Evolutionary conservation across 495 filamentous ascomycete species (phyloP), one percentile per base, ranked within the genome.

Genomic region (Aspergillus nanangensis): DNA sequence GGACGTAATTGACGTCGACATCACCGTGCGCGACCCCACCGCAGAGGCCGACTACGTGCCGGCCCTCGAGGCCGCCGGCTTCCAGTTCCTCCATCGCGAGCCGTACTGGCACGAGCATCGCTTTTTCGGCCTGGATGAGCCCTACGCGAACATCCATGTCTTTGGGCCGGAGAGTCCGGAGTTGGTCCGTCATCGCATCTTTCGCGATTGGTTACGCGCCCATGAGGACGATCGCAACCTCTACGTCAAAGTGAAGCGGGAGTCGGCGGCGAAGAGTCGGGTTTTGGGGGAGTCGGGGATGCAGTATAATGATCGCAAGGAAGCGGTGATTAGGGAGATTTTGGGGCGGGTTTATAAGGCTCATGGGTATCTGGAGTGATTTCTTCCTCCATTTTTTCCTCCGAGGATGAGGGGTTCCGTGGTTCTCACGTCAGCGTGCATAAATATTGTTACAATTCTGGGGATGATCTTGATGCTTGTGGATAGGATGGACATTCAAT

Each of bases 1-100:
- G 50, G 63, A 63, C 42, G 48, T 76, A 21, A 67, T 78, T 22
- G 74, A 78, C 43, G 55, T 79, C 22, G 74, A 79, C 48, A 53
- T 79, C n/a, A 52, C 67, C 19, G 49, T 77, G 15, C 45, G 42
- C 9, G 67, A 71, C 46, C 37, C 59, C 19, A 50, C 34, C 22
- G 61, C 61, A 21, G 72, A 77, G 47, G 58, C 35, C 22, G 51
- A 54, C 29, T 76, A 76, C 44, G 66, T 76, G 5, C 56, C 56
- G n/a, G 53, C 53, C 40, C 69, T 77, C 22, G 63, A 73, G 52
- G 48, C 36, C 3, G 58, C 55, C 10, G 72, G 71, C 3, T 76
- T 76, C 44, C 61, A 50, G 35, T 75, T 73, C 47, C 44, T 75
- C 29, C 27, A 69, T 9, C 71, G 74, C 22, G 71, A 77, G 60